Evolutionary conservation across 2,329 filamentous ascomycete genomes (phyloP).

Genomic region (Aspergillus persii): DNA sequence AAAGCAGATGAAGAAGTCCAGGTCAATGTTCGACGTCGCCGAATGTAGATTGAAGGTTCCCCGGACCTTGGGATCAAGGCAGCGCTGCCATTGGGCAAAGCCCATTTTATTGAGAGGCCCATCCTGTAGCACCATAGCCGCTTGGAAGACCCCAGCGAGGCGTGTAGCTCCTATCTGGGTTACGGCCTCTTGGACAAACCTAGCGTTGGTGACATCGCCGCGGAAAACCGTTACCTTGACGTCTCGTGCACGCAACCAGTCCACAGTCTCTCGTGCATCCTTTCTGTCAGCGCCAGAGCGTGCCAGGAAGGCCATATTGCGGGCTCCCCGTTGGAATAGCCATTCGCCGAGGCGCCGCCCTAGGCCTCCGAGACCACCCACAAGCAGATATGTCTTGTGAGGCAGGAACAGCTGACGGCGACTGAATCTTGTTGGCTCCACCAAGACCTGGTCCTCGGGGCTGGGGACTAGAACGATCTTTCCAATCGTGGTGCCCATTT

Average conservation of each 20-base stretch:
- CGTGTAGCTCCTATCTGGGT: background rate
- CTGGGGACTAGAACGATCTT: background rate
- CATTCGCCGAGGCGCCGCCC: constrained; percentile 1
- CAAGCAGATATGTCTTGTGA: constrained; percentile 3
- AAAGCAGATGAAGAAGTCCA: constrained; percentile 9
- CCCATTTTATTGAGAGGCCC: background rate
- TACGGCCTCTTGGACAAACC: background rate
- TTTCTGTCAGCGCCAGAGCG: background rate
- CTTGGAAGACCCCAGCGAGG: constrained; percentile 2
- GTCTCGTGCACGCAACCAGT: background rate
- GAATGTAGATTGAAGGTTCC: constrained; percentile 1
- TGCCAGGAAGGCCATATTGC: constrained; percentile 2
- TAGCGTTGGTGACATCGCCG: background rate
- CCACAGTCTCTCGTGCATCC: background rate
- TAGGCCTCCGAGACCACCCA: constrained; percentile 8
- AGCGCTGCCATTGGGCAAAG: background rate
- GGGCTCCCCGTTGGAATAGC: background rate
- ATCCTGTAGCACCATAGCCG: constrained; percentile 3
- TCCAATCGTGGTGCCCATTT: background rate
- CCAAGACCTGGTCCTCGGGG: background rate
- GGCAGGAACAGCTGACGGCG: background rate
- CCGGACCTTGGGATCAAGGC: background rate
- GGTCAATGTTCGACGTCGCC: background rate
- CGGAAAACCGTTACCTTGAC: background rate
- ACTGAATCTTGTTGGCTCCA: background rate